Conservation (phyloP, 139 green algal species). For the Gonium pectorale region DNA sequence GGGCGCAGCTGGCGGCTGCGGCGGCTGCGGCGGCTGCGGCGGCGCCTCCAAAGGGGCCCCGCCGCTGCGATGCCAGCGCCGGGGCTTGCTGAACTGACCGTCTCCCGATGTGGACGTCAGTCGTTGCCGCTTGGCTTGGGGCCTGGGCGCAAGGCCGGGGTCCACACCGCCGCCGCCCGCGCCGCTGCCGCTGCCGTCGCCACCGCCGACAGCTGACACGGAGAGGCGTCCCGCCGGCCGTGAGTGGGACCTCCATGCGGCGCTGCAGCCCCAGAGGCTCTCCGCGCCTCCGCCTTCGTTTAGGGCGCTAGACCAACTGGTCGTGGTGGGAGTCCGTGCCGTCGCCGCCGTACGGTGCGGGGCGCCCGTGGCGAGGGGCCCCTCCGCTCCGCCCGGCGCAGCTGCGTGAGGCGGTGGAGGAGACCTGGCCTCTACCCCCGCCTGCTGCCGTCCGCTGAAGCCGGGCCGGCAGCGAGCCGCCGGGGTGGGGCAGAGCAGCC, state of each 20-base stretch:
- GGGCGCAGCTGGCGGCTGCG: too few species aligned
- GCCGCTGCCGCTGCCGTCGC: not conserved
- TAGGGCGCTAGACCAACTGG: not conserved
- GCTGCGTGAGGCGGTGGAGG: too few species aligned
- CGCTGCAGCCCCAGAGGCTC: not conserved
- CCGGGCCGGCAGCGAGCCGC: too few species aligned
- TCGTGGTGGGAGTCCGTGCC: not conserved
- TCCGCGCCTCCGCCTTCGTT: not conserved
- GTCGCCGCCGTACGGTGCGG: too few species aligned
- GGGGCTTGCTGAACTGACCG: not conserved
- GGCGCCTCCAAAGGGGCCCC: too few species aligned
- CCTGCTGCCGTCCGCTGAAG: too few species aligned
- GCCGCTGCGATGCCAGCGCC: slow-evolving; percentile 14
- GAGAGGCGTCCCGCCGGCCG: not conserved
- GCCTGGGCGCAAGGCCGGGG: not conserved
- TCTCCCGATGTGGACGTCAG: not conserved
- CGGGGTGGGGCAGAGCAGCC: too few species aligned
- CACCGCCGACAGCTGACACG: not conserved
- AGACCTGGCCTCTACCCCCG: too few species aligned
- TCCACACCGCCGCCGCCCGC: not conserved
- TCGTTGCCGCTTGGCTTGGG: not conserved
- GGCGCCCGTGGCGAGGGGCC: too few species aligned
- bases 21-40: too few species aligned
- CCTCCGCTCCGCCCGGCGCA: too few species aligned
- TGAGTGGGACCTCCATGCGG: not conserved